phyloP scores from a whole-genome alignment of 164 flowering plant genomes.

The Brasenia schreberi region DNA sequence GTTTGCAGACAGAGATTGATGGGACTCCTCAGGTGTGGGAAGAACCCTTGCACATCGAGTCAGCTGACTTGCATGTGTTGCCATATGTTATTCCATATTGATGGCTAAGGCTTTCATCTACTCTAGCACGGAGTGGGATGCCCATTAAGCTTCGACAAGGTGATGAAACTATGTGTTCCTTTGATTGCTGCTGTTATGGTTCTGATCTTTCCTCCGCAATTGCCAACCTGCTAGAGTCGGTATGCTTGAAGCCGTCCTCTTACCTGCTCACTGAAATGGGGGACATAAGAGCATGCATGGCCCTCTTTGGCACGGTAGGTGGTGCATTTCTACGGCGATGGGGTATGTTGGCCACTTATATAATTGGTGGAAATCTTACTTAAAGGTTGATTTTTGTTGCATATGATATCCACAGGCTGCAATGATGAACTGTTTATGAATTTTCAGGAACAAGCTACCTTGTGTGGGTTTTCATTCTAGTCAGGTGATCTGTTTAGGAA shows the following conservation, averaged over 20 bases:
- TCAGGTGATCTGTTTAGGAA: constrained; percentile 20
- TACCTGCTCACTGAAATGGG: neutral
- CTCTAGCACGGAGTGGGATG: constrained; percentile 1
- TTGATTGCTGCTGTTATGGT: neutral
- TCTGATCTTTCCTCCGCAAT: neutral
- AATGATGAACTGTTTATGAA: neutral
- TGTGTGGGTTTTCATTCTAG: constrained; percentile 4
- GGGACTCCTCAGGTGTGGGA: constrained; percentile 44
- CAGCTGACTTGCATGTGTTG: constrained; percentile 57
- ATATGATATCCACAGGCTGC: neutral
- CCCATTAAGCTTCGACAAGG: neutral
- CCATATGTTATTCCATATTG: constrained; percentile 83
- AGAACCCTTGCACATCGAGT: constrained; percentile 39
- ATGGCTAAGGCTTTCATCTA: neutral
- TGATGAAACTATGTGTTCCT: neutral
- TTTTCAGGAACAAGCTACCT: constrained; percentile 1
- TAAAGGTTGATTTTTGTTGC: neutral
- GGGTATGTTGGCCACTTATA: neutral
- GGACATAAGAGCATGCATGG: neutral
- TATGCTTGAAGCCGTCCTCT: neutral
- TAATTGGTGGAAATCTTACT: neutral
- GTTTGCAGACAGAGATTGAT: constrained; percentile 8
- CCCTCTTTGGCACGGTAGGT: neutral
- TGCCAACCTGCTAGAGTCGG: neutral
- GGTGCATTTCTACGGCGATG: neutral